Evolutionary conservation across 495 filamentous ascomycete genomes (phyloP), one percentile per base, ranked within the genome.

Genomic region (Apiosordaria backusii): DNA sequence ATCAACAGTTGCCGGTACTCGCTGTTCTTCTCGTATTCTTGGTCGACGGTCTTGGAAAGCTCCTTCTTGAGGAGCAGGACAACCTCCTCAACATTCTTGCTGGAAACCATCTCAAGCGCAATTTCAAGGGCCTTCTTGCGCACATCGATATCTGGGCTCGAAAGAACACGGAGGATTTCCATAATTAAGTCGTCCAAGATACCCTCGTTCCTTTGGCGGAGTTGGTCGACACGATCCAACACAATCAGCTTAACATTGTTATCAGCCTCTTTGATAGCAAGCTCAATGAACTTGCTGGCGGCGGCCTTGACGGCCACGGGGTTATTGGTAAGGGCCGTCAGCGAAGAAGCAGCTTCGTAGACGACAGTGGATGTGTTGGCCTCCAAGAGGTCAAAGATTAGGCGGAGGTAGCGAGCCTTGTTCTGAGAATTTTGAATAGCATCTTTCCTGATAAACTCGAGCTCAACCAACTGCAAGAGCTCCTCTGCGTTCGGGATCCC

Each of bases 191-290:
- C 95, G 75, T 98, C 94, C 65, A 99, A 77, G 60, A 98, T 87
- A 65, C 96, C 95, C 72, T 95, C 91, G 72, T 97, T 97, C 78
- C 92, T 91, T 72, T 91, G 87, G 67, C 96, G 85, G 61, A 99
- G 81, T 69, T 96, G 90, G 72, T 98, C 90, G 27, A 99, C 94
- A 50, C 93, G 91, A 69, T 97, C 96, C 53, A 99, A 83, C 21
- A 97, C 96, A 71, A 99, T 98, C 27, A 98, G 88, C 80, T 98
- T 99, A 65, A 99, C 96, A 73, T 99, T 99, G 82, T 99, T 99
- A 74, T 99, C 95, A 3, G 95, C 90, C 77, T 97, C 95, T 78
- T 93, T 94, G 73, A 99, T 97, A 68, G 89, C 90, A 1, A 99
- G 87, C 75, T 99, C 96, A 64, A 97, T 96, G 76, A 98, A 94